Evolutionary conservation across 2,329 filamentous ascomycete genomes (phyloP).

Genomic region (Apiospora phragmitis): DNA sequence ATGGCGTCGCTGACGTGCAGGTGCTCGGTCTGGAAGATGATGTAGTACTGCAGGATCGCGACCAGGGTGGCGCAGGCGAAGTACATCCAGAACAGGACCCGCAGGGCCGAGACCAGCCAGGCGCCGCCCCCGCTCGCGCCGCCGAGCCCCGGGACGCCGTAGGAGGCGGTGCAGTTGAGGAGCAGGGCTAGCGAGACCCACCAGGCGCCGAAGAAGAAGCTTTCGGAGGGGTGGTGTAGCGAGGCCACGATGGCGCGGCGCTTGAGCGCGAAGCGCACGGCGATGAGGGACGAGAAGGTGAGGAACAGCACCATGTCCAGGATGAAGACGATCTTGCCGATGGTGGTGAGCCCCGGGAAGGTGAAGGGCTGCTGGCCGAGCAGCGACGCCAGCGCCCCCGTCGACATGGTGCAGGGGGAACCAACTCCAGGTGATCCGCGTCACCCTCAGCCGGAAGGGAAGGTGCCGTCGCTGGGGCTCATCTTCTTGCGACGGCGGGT

Average conservation of each 20-base stretch:
- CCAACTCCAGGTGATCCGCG: neutral
- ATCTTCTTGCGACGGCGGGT: neutral
- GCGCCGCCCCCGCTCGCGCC: conserved; percentile 11
- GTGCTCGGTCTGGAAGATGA: conserved; percentile 33
- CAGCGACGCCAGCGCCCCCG: neutral
- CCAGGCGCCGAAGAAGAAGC: conserved; percentile 62
- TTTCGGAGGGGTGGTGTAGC: conserved; percentile 65
- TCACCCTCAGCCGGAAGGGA: neutral
- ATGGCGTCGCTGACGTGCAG: conserved; percentile 51
- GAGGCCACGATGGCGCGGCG: conserved; percentile 32
- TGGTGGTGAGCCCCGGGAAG: conserved; percentile 2
- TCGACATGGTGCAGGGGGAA: conserved; percentile 8
- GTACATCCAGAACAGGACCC: conserved; percentile 53
- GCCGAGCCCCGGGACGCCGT: conserved; percentile 51
- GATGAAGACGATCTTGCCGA: conserved; percentile 5
- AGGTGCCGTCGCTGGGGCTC: neutral
- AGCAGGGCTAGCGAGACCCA: conserved; percentile 66
- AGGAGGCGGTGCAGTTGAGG: conserved; percentile 64
- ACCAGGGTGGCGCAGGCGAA: conserved; percentile 36
- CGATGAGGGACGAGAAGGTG: neutral
- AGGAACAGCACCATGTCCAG: neutral
- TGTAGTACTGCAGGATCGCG: conserved; percentile 31
- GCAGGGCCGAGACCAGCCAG: conserved; percentile 50
- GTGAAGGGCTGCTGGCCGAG: conserved; percentile 5
- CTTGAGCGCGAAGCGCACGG: neutral